A percentile compares a stretch with the other conserved stretches of the same genome.
Conservation (phyloP, 2,329 filamentous ascomycete genomes). For the Cyphellophora attinorum region DNA sequence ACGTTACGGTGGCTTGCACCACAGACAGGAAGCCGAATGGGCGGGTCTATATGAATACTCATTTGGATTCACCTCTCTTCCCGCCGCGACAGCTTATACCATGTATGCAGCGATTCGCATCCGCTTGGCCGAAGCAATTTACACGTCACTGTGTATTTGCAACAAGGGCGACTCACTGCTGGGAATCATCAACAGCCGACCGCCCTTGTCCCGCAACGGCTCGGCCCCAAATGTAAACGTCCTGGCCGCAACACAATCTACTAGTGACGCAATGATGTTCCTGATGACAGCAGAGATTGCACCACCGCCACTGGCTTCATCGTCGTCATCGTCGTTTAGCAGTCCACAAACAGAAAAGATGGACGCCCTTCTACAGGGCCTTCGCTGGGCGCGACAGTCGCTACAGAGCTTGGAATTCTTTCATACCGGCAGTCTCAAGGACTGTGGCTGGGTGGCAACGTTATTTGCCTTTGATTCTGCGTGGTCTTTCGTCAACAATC, state of each 20-base stretch:
- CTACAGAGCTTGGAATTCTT: constrained; percentile 14
- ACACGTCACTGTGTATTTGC: background rate
- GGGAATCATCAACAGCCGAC: too few relatives aligned
- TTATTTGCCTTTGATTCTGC: constrained; percentile 12
- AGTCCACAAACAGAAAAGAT: constrained; percentile 5
- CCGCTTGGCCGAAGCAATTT: constrained; percentile 8
- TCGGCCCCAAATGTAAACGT: too few relatives aligned
- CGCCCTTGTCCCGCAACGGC: too few relatives aligned
- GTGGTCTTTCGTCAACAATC: constrained; percentile 8
- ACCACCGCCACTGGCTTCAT: constrained; percentile 7
- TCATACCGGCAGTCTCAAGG: constrained; percentile 6
- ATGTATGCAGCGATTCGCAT: constrained; percentile 13
- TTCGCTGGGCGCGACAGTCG: constrained; percentile 10
- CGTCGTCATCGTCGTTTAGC: constrained; percentile 1
- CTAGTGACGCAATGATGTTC: too few relatives aligned
- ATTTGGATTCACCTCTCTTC: constrained; percentile 7
- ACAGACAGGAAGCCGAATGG: constrained; percentile 6
- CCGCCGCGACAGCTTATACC: constrained; percentile 7
- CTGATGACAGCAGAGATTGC: too few relatives aligned
- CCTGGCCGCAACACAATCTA: too few relatives aligned
- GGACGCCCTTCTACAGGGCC: constrained; percentile 8
- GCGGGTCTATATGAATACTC: constrained; percentile 5
- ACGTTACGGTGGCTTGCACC: constrained; percentile 8
- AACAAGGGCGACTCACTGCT: too few relatives aligned
- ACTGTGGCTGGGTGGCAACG: constrained; percentile 8